A percentile compares a stretch with the other conserved stretches of the same genome.
Evolutionary conservation across 2,329 filamentous ascomycete genomes (phyloP).

Genomic region (Lojkania enalia): DNA sequence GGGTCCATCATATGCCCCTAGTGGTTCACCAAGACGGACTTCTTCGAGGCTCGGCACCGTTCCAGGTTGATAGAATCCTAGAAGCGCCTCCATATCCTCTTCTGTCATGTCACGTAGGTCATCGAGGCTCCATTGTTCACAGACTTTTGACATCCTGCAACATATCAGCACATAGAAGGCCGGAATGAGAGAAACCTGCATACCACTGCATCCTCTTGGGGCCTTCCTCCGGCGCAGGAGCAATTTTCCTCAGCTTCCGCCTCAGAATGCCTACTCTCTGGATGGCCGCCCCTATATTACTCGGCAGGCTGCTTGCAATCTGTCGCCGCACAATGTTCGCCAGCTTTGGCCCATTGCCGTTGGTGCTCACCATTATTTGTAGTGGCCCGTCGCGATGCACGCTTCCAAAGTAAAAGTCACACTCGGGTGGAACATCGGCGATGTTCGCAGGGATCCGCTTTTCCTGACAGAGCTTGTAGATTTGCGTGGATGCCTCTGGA

Average conservation of each 20-base stretch:
- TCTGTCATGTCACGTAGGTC: conserved; percentile 82
- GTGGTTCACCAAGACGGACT: conserved; percentile 45
- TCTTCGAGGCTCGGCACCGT: conserved; percentile 49
- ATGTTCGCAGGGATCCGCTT: conserved; percentile 87
- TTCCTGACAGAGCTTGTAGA: conserved; percentile 93
- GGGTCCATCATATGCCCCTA: conserved; percentile 52
- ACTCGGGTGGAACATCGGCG: conserved; percentile 93
- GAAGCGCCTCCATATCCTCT: conserved; percentile 77
- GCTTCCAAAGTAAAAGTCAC: conserved; percentile 98
- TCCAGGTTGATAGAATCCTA: conserved; percentile 68
- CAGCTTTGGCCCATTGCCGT: conserved; percentile 90
- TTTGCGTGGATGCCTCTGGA: conserved; percentile 81
- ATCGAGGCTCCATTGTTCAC: conserved; percentile 81
- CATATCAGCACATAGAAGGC: conserved; percentile 31
- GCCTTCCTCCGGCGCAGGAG: conserved; percentile 72
- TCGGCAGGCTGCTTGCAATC: conserved; percentile 76
- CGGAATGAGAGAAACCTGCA: not conserved
- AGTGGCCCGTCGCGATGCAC: conserved; percentile 92
- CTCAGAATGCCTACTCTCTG: conserved; percentile 80
- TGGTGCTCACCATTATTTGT: conserved; percentile 98
- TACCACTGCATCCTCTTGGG: conserved; percentile 90
- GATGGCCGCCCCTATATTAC: conserved; percentile 82
- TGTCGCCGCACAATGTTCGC: conserved; percentile 82
- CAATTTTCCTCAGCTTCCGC: conserved; percentile 75
- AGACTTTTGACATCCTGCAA: conserved; percentile 84